Conservation (phyloP, 805 yeast species). For the Pichia cabralensis region DNA sequence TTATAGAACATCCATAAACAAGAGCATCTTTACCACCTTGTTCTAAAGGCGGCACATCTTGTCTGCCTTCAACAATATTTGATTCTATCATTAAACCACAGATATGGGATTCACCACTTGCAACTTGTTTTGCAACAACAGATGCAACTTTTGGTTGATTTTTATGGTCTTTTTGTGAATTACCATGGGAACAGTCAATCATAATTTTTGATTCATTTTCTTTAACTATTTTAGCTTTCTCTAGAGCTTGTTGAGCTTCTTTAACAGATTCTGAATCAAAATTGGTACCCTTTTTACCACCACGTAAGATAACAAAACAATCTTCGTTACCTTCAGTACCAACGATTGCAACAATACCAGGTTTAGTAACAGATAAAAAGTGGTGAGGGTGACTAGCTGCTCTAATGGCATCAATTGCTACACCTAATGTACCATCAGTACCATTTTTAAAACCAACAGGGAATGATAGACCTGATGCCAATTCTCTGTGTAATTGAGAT, state of each 20-base stretch:
- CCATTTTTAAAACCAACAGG: slow-evolving; percentile 98
- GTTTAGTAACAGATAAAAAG: slow-evolving; percentile 89
- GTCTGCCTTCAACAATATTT: slow-evolving; percentile 86
- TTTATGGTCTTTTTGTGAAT: slow-evolving; percentile 80
- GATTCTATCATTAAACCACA: slow-evolving; percentile 98
- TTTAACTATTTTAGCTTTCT: slow-evolving; percentile 30
- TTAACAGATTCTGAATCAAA: slow-evolving; percentile 68
- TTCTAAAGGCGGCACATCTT: slow-evolving; percentile 59
- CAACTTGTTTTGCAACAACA: slow-evolving; percentile 67
- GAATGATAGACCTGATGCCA: slow-evolving; percentile 94
- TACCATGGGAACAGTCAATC: slow-evolving; percentile 98
- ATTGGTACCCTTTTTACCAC: slow-evolving; percentile 91
- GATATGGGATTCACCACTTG: slow-evolving; percentile 61
- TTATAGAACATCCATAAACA: slow-evolving; percentile 88
- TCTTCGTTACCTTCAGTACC: slow-evolving; percentile 91
- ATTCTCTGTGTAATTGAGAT: slow-evolving; percentile 93
- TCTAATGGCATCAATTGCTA: slow-evolving; percentile 87
- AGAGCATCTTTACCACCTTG: slow-evolving; percentile 64
- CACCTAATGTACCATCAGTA: slow-evolving; percentile 91
- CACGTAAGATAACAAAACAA: slow-evolving; percentile 86
- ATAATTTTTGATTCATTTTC: slow-evolving; percentile 57
- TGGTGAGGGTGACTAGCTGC: slow-evolving; percentile 93
- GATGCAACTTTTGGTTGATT: slow-evolving; percentile 89
- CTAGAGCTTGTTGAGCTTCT: slow-evolving; percentile 52
- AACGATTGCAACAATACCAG: slow-evolving; percentile 92